Conservation (phyloP, 306 rosid genomes). For the Quercus dentata region DNA sequence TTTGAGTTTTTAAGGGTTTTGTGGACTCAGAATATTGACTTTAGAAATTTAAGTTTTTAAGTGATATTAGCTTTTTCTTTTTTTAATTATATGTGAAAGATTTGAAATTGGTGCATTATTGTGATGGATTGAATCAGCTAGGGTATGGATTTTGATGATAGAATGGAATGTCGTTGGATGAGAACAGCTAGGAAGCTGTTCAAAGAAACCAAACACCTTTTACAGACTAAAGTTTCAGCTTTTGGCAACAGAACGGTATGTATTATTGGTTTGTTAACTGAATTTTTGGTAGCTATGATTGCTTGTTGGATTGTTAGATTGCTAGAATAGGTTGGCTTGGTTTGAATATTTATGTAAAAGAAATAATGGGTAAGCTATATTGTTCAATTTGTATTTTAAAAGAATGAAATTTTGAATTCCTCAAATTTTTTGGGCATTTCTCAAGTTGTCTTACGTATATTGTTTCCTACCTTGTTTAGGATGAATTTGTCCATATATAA, state of each 20-base stretch:
- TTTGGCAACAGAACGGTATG: conserved; percentile 72
- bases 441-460: neutral
- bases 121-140: too few species aligned
- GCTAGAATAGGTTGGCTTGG: neutral
- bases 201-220: conserved; percentile 56
- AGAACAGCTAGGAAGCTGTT: conserved; percentile 32
- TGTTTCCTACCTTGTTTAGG: neutral
- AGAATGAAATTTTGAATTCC: neutral
- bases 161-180: too few species aligned
- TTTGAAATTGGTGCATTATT: too few species aligned
- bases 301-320: neutral
- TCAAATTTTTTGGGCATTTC: neutral
- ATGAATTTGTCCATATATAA: neutral
- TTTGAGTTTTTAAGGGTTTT: too few species aligned
- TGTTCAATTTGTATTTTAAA: neutral
- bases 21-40: too few species aligned
- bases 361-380: neutral
- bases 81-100: too few species aligned
- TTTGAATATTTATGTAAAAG: neutral
- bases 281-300: neutral
- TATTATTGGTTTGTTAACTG: neutral
- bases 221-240: conserved; percentile 47
- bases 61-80: too few species aligned
- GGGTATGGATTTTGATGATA: too few species aligned
- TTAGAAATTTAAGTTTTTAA: too few species aligned